Percentiles rank a stretch among this genome's conserved stretches.
Evolutionary conservation across 2,329 filamentous ascomycete species (phyloP).

Genomic region (Rhexocercosporidium sp.): DNA sequence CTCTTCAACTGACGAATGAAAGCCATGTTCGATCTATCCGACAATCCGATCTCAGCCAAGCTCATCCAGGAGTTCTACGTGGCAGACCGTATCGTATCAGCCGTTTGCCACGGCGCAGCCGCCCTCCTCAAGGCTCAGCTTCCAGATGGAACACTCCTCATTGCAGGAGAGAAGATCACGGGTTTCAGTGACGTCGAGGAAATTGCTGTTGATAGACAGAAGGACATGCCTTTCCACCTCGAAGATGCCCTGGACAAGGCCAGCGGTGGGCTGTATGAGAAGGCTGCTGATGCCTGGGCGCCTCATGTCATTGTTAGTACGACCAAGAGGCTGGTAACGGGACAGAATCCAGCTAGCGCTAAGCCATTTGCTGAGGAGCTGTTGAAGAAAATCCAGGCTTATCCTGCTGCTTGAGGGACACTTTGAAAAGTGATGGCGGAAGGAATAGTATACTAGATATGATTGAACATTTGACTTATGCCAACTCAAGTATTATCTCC

Average conservation of each 20-base stretch:
- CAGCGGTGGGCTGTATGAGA: slow-evolving; percentile 59
- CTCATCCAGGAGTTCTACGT: slow-evolving; percentile 66
- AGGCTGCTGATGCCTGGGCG: slow-evolving; percentile 52
- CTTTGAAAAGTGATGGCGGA: not conserved
- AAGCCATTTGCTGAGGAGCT: slow-evolving; percentile 44
- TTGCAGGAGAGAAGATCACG: slow-evolving; percentile 62
- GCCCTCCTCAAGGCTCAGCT: slow-evolving; percentile 63
- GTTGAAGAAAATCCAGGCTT: slow-evolving; percentile 19
- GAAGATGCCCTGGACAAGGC: slow-evolving; percentile 56
- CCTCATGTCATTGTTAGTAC: slow-evolving; percentile 45
- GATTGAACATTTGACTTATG: no score
- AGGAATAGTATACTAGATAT: not conserved
- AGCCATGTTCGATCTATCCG: slow-evolving; percentile 71
- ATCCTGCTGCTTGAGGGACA: not conserved
- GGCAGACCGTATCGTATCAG: slow-evolving; percentile 63
- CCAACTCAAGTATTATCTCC: no score
- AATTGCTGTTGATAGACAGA: slow-evolving; percentile 46
- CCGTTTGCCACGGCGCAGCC: slow-evolving; percentile 71
- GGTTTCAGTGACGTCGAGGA: slow-evolving; percentile 62
- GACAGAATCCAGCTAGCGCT: slow-evolving; percentile 50
- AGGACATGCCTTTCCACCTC: slow-evolving; percentile 63
- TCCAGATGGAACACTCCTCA: slow-evolving; percentile 55
- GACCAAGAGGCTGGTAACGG: slow-evolving; percentile 47
- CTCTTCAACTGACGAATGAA: not conserved
- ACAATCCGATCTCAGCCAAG: slow-evolving; percentile 57